Conservation (phyloP, 225 moss, liverwort and hornwort genomes). For the Takakia lepidozioides region DNA sequence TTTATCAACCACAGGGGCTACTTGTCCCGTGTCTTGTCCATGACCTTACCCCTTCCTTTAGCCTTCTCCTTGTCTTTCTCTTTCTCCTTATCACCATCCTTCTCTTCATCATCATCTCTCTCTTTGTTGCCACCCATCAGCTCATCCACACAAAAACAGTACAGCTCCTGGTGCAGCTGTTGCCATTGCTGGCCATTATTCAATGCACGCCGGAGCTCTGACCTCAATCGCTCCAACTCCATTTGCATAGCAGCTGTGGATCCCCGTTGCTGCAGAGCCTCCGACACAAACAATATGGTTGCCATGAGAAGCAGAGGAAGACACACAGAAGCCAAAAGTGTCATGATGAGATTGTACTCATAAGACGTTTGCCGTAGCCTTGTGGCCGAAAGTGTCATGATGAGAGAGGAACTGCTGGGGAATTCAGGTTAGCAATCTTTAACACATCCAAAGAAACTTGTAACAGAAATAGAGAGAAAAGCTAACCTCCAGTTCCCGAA, state of each 20-base stretch:
- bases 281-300: constrained; percentile 2
- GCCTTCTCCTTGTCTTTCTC: constrained; percentile 75
- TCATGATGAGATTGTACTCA: too few species aligned
- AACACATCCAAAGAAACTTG: neutral
- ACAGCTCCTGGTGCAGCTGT: constrained; percentile 93
- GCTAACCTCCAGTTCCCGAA: constrained; percentile 84
- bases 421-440: too few species aligned
- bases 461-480: neutral
- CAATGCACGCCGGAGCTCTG: constrained; percentile 83
- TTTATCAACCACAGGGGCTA: too few species aligned
- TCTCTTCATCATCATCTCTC: constrained; percentile 83
- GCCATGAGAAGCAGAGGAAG: too few species aligned
- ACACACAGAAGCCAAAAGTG: too few species aligned
- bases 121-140: constrained; percentile 94
- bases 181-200: constrained; percentile 99
- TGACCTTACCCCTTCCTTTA: constrained; percentile 68
- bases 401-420: too few species aligned
- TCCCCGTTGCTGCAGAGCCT: constrained; percentile 67
- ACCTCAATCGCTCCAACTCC: constrained; percentile 92
- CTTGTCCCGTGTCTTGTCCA: constrained; percentile 51
- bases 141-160: constrained; percentile 95
- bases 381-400: too few species aligned
- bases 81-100: constrained; percentile 74
- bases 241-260: constrained; percentile 97
- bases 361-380: too few species aligned